phyloP scores from a whole-genome alignment of 305 asterid species.

The Salvia sclarea region DNA sequence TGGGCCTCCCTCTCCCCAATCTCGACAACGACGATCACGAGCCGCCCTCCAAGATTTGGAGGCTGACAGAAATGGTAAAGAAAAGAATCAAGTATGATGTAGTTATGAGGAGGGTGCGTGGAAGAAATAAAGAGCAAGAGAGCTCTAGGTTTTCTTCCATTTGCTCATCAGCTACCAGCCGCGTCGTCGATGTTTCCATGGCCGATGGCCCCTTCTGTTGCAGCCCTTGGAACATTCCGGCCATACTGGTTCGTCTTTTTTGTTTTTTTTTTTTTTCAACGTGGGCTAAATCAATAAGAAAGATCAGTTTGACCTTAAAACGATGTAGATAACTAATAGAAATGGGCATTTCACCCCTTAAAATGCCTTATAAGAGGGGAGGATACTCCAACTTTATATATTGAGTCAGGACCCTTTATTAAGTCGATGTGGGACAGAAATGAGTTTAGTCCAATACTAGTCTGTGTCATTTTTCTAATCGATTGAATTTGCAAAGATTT shows the following conservation, averaged over 20 bases:
- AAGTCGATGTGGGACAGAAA: too few relatives aligned
- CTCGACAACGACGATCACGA: slow-evolving; percentile 30
- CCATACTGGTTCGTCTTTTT: slow-evolving; percentile 53
- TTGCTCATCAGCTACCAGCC: slow-evolving; percentile 28
- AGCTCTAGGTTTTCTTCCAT: slow-evolving; percentile 35
- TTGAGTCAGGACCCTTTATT: too few relatives aligned
- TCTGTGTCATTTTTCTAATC: too few relatives aligned
- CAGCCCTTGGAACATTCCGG: slow-evolving; percentile 52
- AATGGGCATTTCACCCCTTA: too few relatives aligned
- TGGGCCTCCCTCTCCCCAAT: slow-evolving; percentile 52
- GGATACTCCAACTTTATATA: too few relatives aligned
- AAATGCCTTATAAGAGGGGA: too few relatives aligned
- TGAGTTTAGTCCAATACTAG: too few relatives aligned
- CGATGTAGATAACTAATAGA: too few relatives aligned
- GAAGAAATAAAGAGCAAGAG: slow-evolving; percentile 32
- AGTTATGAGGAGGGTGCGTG: slow-evolving; percentile 22
- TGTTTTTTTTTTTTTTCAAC: too few relatives aligned
- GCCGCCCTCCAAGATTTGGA: slow-evolving; percentile 32
- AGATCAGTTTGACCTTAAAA: too few relatives aligned
- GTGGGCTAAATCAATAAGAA: too few relatives aligned
- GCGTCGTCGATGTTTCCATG: slow-evolving; percentile 33
- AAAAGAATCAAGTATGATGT: slow-evolving; percentile 18
- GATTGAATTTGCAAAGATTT: too few relatives aligned
- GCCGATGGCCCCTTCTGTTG: slow-evolving; percentile 51
- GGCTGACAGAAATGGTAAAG: slow-evolving; percentile 46